phyloP scores from a whole-genome alignment of 768 basidiomycete genomes.

The Saitozyma podzolica region DNA sequence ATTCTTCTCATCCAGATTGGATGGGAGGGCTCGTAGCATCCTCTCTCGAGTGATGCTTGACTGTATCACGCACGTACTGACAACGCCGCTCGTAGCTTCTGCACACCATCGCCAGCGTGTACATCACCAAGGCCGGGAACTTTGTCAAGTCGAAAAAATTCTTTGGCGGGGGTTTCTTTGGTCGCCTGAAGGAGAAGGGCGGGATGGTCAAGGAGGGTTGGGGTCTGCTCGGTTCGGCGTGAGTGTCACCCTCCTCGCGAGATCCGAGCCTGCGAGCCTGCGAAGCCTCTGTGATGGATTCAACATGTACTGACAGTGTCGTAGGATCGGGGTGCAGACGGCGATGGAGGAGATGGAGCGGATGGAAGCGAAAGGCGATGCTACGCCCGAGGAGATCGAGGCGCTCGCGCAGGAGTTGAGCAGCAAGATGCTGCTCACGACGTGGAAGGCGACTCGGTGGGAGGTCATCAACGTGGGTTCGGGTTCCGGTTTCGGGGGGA shows the following conservation, averaged over 20 bases:
- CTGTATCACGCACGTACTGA: too few relatives aligned
- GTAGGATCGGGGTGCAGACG: constrained; percentile 70
- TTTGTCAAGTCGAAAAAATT: constrained; percentile 89
- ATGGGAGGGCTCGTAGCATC: too few relatives aligned
- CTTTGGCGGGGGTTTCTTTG: constrained; percentile 89
- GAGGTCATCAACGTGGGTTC: constrained; percentile 90
- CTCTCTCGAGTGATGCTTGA: too few relatives aligned
- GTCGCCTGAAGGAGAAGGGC: constrained; percentile 91
- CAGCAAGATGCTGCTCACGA: constrained; percentile 93
- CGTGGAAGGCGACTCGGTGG: constrained; percentile 94
- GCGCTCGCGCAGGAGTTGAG: constrained; percentile 90
- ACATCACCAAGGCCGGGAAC: constrained; percentile 88
- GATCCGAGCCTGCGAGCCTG: not conserved
- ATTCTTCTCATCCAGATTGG: too few relatives aligned
- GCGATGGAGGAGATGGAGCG: constrained; percentile 91
- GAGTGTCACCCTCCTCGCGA: constrained; percentile 51
- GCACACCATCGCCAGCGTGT: constrained; percentile 86
- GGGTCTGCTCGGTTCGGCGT: constrained; percentile 96
- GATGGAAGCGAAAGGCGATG: constrained; percentile 82
- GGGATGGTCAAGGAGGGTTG: constrained; percentile 91
- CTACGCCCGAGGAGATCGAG: constrained; percentile 78
- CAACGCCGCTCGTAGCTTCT: constrained; percentile 60
- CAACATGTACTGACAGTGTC: not conserved
- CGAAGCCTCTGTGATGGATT: not conserved
- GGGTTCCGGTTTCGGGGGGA: not conserved